Evolutionary conservation across 2,329 filamentous ascomycete species (phyloP), one percentile per base, ranked within the genome.

Genomic region (Aspergillus luchuensis): DNA sequence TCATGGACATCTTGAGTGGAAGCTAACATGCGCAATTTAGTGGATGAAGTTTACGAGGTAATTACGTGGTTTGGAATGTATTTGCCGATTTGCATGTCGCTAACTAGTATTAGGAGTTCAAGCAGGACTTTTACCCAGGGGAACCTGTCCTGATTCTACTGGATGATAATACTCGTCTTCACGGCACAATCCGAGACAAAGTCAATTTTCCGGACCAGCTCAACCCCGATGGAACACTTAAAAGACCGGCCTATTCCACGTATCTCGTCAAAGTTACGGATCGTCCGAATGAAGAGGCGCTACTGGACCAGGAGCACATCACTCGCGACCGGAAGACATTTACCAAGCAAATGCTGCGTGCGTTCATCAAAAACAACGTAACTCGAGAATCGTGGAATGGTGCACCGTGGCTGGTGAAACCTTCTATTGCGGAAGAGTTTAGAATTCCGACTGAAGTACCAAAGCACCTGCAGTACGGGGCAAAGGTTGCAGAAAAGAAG

Each of bases 351-450:
- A 93, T 97, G 75, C 82, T 99, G 43, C 88, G 94, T 36, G 92
- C 92, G 5, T 99, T 97, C 67, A 91, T 99, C 65, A 97, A 97
- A 74, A 93, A 96, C 76, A 95, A 92, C 0, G 90, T 97, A n/a
- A 90, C 89, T 2, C 84, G 94, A 63, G 95, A 98, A 71, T 87
- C 92, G 4, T 98, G 93, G 92, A 94, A 88, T 62, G 94, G 94
- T n/a, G 95, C 95, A 0, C 94, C 95, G 0, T 99, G 95, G 95
- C 81, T 96, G 58, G 94, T 98, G 17, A 97, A 96, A 78, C 85
- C 90, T 38, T 88, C 92, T 57, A 88, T 96, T 61, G 95, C 95
- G 1, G 86, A 87, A 49, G 85, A 89, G 64, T 97, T 95, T 75
- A 89, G 91, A 63, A 95, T 99, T 64, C 89, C 92, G 63, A 92